These are phyloP conservation scores for Russula brevipes DNA, from an alignment of 768 basidiomycete species.

Conservation along the genomic window DNA sequence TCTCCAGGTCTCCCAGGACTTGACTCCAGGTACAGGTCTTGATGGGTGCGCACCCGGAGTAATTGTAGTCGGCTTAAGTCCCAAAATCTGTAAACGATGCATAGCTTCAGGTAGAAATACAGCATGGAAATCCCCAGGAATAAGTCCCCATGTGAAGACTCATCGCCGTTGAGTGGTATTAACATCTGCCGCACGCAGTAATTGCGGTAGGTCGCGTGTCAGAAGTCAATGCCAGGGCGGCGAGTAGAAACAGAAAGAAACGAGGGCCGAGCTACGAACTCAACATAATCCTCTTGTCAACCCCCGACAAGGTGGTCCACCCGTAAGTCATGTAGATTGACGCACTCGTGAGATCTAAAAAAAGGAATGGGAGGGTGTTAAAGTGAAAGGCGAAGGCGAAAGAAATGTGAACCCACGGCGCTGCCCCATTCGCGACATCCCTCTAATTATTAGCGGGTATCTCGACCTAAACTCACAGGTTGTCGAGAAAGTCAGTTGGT, in stretches of 20 bases:
- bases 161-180: conserved; percentile 3
- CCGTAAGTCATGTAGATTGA: too few species aligned
- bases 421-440: too few species aligned
- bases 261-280: too few species aligned
- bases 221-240: too few species aligned
- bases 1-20: neutral
- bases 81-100: neutral
- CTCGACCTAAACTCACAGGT: neutral
- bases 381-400: too few species aligned
- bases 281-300: too few species aligned
- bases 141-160: conserved; percentile 6
- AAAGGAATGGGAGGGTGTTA: too few species aligned
- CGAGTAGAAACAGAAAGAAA: too few species aligned
- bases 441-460: neutral
- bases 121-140: neutral
- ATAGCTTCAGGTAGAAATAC: neutral
- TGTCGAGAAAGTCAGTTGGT: neutral
- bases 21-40: neutral
- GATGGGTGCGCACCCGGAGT: conserved; percentile 10
- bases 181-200: conserved; percentile 10
- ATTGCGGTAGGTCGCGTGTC: conserved; percentile 13
- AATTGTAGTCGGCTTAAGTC: neutral
- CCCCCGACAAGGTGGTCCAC: too few species aligned
- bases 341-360: too few species aligned
- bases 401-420: too few species aligned